Conservation (phyloP, 768 basidiomycete genomes). For the Tylopilus intermedius region DNA sequence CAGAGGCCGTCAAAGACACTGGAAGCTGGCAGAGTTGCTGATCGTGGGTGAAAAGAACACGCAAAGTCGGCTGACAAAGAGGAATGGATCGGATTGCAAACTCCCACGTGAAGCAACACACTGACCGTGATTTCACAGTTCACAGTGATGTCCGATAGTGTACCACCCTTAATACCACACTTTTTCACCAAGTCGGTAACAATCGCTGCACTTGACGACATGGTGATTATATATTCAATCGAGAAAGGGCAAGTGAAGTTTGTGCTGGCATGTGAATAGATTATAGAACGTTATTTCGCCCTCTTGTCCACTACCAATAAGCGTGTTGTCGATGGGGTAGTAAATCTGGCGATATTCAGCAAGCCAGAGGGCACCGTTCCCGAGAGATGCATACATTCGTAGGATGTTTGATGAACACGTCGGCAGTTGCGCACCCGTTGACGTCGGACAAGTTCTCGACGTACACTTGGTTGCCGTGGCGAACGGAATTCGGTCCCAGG, state of each 20-base stretch:
- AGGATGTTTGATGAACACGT: too few relatives aligned
- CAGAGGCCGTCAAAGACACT: slow-evolving; percentile 48
- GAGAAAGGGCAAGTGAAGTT: slow-evolving; percentile 75
- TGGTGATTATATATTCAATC: slow-evolving; percentile 52
- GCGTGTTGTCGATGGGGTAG: slow-evolving; percentile 70
- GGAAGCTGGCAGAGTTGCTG: slow-evolving; percentile 54
- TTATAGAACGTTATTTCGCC: slow-evolving; percentile 38
- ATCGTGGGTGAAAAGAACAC: slow-evolving; percentile 63
- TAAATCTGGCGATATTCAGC: slow-evolving; percentile 43
- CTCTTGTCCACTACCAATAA: slow-evolving; percentile 59
- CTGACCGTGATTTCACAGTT: slow-evolving; percentile 62
- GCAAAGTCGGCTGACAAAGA: slow-evolving; percentile 50
- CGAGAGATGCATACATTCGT: slow-evolving; percentile 39
- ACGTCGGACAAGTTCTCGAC: too few relatives aligned
- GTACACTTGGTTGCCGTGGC: slow-evolving; percentile 33
- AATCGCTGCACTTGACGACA: slow-evolving; percentile 50
- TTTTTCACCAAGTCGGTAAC: slow-evolving; percentile 58
- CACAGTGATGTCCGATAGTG: slow-evolving; percentile 48
- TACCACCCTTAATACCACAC: slow-evolving; percentile 50
- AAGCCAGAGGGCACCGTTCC: background rate
- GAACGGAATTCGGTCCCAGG: slow-evolving; percentile 72
- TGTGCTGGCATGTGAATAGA: slow-evolving; percentile 46
- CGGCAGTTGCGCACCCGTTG: too few relatives aligned
- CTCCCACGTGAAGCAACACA: background rate
- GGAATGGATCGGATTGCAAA: slow-evolving; percentile 7